Conservation (phyloP, 805 yeast genomes). For the Ogataea trehalophila region DNA sequence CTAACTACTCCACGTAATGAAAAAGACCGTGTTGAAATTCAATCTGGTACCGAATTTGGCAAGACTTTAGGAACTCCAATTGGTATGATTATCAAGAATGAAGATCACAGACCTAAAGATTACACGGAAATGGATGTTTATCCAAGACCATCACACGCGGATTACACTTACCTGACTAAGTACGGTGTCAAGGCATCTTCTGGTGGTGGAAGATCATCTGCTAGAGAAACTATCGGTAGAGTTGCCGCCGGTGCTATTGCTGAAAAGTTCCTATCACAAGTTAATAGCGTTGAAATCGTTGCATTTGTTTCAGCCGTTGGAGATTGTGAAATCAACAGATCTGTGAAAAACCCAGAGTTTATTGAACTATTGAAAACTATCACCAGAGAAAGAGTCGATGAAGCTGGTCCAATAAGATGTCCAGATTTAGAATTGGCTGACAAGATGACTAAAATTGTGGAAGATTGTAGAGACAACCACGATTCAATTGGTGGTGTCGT, state of each 20-base stretch:
- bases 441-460: constrained; percentile 82
- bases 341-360: constrained; percentile 61
- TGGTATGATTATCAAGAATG: constrained; percentile 86
- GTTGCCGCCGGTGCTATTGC: constrained; percentile 99
- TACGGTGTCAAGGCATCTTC: constrained; percentile 91
- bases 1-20: constrained; percentile 94
- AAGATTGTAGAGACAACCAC: constrained; percentile 74
- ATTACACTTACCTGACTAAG: constrained; percentile 84
- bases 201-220: constrained; percentile 97
- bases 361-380: constrained; percentile 63
- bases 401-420: constrained; percentile 86
- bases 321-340: constrained; percentile 67
- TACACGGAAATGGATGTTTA: constrained; percentile 91
- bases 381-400: constrained; percentile 86
- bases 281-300: constrained; percentile 84
- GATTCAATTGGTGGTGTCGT: constrained; percentile 98
- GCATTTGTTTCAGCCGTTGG: constrained; percentile 97
- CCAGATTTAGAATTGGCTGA: constrained; percentile 72
- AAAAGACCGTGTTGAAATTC: constrained; percentile 88
- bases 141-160: constrained; percentile 98
- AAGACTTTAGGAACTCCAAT: constrained; percentile 92
- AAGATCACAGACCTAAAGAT: constrained; percentile 96
- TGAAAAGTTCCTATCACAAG: constrained; percentile 76
- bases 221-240: constrained; percentile 97
- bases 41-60: constrained; percentile 91